Evolutionary conservation across 2,329 filamentous ascomycete genomes (phyloP), one percentile per base, ranked within the genome.

Genomic region (Malbranchea zuffiana): DNA sequence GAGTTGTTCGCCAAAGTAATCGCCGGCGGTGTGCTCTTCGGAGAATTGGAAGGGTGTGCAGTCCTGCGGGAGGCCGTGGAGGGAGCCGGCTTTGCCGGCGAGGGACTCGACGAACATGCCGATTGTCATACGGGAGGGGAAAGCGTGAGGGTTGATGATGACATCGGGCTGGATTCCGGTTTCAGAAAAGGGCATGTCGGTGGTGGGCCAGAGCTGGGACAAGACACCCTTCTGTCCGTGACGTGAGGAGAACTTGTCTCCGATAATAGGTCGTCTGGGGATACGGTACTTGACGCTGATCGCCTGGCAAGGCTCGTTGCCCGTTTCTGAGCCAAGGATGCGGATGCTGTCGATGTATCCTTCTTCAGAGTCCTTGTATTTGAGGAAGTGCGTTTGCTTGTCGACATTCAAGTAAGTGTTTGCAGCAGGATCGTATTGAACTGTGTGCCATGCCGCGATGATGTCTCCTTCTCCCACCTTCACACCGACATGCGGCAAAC

Each of bases 61-160:
- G 59, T 98, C 90, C 60, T 96, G 90, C 0, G 90, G 83, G n/a
- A 95, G 71, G 31, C 90, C 90, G 58, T 98, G 90, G 23, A 98
- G 73, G 10, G 88, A 83, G 31, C 90, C 90, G 6, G 88, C 78
- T 66, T 98, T 98, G 43, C 90, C 90, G 6, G 90, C 90, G 35
- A 98, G 72, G 4, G 87, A 95, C 67, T 98, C 90, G 55, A 98
- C 78, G 62, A 98, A 96, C 84, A 96, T 96, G 55, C 90, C 90
- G 56, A 98, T 98, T 13, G 90, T 98, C 90, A 98, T 98, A 51
- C 90, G 87, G 30, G 88, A 96, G 5, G 90, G 90, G 72, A 98
- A 98, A 55, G 90, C 90, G 71, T 98, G 90, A 26, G 90, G 90
- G 66, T 98, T 98, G 70, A 98, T 98, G 62, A 98, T 98, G 52